Conservation (phyloP, 257 asterid species). For the Coffea eugenioides region DNA sequence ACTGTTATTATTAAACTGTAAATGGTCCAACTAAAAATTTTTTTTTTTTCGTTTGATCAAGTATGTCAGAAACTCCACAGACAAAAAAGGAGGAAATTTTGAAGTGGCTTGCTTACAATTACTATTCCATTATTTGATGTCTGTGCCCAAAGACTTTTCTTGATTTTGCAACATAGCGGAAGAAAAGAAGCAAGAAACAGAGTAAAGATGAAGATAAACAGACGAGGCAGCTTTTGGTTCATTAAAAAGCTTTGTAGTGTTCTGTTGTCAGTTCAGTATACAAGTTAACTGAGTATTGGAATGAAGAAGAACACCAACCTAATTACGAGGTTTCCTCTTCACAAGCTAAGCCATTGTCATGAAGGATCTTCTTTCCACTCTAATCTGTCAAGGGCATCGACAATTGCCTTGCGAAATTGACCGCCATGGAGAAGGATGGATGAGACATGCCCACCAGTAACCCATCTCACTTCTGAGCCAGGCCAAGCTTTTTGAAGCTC, state of each 20-base stretch:
- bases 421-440: constrained; percentile 83
- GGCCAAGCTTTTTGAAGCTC: constrained; percentile 99
- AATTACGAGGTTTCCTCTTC: background rate
- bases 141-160: background rate
- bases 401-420: constrained; percentile 79
- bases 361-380: constrained; percentile 65
- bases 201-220: too few relatives aligned
- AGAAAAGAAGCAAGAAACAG: background rate
- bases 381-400: constrained; percentile 69
- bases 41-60: too few relatives aligned
- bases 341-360: constrained; percentile 28
- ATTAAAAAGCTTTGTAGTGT: background rate
- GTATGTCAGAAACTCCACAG: background rate
- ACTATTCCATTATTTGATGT: background rate
- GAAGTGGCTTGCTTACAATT: too few relatives aligned
- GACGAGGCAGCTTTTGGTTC: background rate
- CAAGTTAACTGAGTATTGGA: background rate
- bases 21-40: background rate
- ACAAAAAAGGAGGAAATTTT: background rate
- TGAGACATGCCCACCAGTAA: constrained; percentile 87
- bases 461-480: constrained; percentile 98
- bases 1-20: background rate
- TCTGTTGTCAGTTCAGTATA: background rate
- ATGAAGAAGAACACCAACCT: background rate
- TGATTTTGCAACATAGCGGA: background rate